Conservation (phyloP, 2,329 filamentous ascomycete genomes). For the Claviceps sp. region DNA sequence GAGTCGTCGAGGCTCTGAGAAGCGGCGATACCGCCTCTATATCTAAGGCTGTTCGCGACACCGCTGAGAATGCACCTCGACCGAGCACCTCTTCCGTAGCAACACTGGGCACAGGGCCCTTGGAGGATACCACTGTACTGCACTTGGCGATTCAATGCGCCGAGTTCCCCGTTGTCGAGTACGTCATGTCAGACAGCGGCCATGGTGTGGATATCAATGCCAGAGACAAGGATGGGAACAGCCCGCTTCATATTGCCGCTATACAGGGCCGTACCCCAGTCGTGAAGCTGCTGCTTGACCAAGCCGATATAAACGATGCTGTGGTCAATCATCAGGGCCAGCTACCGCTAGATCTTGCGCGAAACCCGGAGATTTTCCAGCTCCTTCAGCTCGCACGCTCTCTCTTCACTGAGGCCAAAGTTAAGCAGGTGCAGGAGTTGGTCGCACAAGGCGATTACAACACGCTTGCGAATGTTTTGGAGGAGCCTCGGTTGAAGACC, state of each 20-base stretch:
- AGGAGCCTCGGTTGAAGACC: constrained; percentile 74
- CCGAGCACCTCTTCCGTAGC: constrained; percentile 43
- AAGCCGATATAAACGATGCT: constrained; percentile 76
- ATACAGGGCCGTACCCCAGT: constrained; percentile 66
- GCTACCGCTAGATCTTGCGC: constrained; percentile 74
- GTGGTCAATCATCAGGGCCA: constrained; percentile 74
- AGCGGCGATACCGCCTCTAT: constrained; percentile 86
- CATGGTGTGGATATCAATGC: constrained; percentile 69
- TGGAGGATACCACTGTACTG: constrained; percentile 79
- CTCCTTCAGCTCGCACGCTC: constrained; percentile 82
- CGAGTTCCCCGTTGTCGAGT: constrained; percentile 83
- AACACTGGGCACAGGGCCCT: constrained; percentile 25
- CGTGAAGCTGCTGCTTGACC: constrained; percentile 72
- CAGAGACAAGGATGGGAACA: constrained; percentile 87
- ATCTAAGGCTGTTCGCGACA: constrained; percentile 68
- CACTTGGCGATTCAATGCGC: constrained; percentile 94
- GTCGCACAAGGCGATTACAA: constrained; percentile 64
- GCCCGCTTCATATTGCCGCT: constrained; percentile 78
- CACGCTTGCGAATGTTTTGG: constrained; percentile 62
- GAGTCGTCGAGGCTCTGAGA: constrained; percentile 82
- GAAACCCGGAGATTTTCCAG: constrained; percentile 91
- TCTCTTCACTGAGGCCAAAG: constrained; percentile 75
- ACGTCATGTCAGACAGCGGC: constrained; percentile 67
- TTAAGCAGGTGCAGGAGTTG: constrained; percentile 70
- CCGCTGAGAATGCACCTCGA: constrained; percentile 36